Evolutionary conservation across 2,329 filamentous ascomycete genomes (phyloP).

Genomic region (Emergomyces orientalis): DNA sequence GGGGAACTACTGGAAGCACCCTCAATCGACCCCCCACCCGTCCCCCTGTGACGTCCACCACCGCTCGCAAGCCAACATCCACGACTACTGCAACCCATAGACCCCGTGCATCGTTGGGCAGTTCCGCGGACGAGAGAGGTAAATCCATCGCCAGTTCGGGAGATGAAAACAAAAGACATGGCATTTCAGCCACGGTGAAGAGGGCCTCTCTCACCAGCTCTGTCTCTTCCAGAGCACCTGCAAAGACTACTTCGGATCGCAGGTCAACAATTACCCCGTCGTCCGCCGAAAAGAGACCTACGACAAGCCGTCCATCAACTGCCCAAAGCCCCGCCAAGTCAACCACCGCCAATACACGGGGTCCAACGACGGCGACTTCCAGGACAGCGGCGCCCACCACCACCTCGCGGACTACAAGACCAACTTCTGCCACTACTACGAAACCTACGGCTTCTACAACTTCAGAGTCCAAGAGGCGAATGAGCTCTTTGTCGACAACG

Average conservation of each 20-base stretch:
- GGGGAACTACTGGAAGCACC: slow-evolving; percentile 28
- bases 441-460: slow-evolving; percentile 5
- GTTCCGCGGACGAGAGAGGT: slow-evolving; percentile 36
- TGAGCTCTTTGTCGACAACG: slow-evolving; percentile 9
- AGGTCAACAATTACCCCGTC: slow-evolving; percentile 32
- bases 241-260: slow-evolving; percentile 29
- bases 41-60: slow-evolving; percentile 26
- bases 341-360: slow-evolving; percentile 15
- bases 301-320: slow-evolving; percentile 21
- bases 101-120: slow-evolving; percentile 35
- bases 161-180: slow-evolving; percentile 34
- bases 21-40: slow-evolving; percentile 39
- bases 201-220: slow-evolving; percentile 37
- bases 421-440: slow-evolving; percentile 9
- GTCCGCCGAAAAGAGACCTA: slow-evolving; percentile 25
- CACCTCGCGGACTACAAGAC: slow-evolving; percentile 9
- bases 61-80: slow-evolving; percentile 19
- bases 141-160: slow-evolving; percentile 36
- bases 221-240: slow-evolving; percentile 27
- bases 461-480: background rate
- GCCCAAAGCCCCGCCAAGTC: slow-evolving; percentile 29
- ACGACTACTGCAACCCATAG: slow-evolving; percentile 32
- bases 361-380: slow-evolving; percentile 17
- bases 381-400: slow-evolving; percentile 18
- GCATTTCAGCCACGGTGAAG: slow-evolving; percentile 36